Evolutionary conservation across 768 basidiomycete species (phyloP), one percentile per base, ranked within the genome.

Genomic region (Tricholoma sp.): DNA sequence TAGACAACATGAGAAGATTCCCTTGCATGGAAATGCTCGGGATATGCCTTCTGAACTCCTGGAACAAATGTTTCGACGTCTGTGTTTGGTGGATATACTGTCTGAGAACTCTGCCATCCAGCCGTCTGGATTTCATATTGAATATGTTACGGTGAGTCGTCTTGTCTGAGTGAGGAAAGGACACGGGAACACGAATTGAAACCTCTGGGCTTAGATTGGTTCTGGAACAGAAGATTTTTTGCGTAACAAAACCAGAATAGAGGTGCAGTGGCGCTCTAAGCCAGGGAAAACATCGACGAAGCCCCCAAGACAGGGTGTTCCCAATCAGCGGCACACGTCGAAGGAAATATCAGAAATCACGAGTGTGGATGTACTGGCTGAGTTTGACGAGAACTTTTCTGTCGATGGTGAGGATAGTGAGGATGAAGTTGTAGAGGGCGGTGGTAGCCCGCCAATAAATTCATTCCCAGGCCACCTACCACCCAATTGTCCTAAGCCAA

Each of bases 31-130:
- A 0, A 75, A 74, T 1, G 83, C 83, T 31, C 76, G 75, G 61
- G 62, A 77, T 9, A 60, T 86, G 42, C 68, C 74, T 2, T 71
- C 74, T 4, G 80, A 81, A 36, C 76, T 88, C 42, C 62, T 82
- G 9, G 91, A 94, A 47, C 77, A 86, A 8, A 74, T 91, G 57
- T 76, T 93, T 61, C 78, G 79, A 60, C 76, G 76, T 24, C 75
- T 92, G 12, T 59, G 79, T 18, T 72, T 74, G 28, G 70, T 81
- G 55, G 76, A 82, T 5, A 74, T 80, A 15, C 68, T 93, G 39
- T 60, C 63, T 4, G 73, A 74, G 47, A 75, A 79, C 48, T 75
- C 80, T n/a, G 70, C 77, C 32, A 70, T 70, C 17, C 77, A 74
- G 54, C 63, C 63, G 0, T 66, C 68, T n/a, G 80, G 82, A 9